Conservation (phyloP, 352 stramenopile species). For the Globisporangium megalacanthum region DNA sequence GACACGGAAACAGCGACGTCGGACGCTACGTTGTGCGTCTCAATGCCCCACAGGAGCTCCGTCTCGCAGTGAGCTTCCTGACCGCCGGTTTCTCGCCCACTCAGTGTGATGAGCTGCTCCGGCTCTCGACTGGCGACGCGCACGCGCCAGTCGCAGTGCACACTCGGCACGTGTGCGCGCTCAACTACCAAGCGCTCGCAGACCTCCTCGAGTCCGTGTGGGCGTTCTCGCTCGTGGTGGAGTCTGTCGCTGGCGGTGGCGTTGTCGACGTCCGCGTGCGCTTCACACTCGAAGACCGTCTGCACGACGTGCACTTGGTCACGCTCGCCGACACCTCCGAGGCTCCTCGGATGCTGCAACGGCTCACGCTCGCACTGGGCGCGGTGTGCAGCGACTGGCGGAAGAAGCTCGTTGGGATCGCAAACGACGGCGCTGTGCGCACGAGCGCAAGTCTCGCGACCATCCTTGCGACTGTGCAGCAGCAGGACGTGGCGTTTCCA, state of each 20-base stretch:
- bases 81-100: conserved; percentile 1
- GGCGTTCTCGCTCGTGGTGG: conserved; percentile 12
- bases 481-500: conserved; percentile 1
- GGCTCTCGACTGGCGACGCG: not conserved
- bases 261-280: conserved; percentile 5
- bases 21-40: conserved; percentile 8
- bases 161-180: conserved; percentile 3
- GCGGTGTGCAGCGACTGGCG: conserved; percentile 3
- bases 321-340: not conserved
- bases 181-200: conserved; percentile 4
- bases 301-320: conserved; percentile 7
- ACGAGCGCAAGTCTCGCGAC: not conserved
- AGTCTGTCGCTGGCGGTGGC: not conserved
- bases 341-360: conserved; percentile 1
- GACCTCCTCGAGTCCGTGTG: not conserved
- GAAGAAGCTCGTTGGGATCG: conserved; percentile 9
- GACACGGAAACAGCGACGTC: not conserved
- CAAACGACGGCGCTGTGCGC: conserved; percentile 3
- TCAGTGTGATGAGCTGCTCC: conserved; percentile 4
- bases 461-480: conserved; percentile 1
- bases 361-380: conserved; percentile 1
- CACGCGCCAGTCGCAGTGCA: not conserved
- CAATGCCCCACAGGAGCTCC: not conserved
- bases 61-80: not conserved
- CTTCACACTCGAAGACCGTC: conserved; percentile 2